These are phyloP conservation scores for Sanguinoderma infundibulare DNA, from an alignment of 1,284 basidiomycete species.

Conservation along the genomic window DNA sequence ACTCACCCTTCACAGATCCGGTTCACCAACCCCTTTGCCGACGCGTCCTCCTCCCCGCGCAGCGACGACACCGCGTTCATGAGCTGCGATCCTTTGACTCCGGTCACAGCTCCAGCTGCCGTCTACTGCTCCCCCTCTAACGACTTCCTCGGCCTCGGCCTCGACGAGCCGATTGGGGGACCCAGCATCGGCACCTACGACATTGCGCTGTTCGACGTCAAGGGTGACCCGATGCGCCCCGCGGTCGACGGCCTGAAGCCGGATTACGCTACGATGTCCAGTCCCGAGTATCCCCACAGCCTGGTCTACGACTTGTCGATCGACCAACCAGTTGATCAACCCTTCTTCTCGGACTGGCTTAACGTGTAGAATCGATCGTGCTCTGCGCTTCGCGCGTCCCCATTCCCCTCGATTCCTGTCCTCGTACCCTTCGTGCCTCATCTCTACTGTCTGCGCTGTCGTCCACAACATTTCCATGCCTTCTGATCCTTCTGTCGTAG, in stretches of 20 bases:
- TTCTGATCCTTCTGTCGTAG: not conserved
- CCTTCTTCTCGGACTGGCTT: not conserved
- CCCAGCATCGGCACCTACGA: not conserved
- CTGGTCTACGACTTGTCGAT: conserved; percentile 3
- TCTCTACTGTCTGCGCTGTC: not conserved
- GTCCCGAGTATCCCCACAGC: not conserved
- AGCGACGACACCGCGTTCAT: not conserved
- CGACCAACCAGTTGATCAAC: conserved; percentile 1
- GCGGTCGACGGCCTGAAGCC: not conserved
- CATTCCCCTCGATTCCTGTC: not conserved
- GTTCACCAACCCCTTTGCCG: conserved; percentile 15
- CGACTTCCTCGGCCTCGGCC: conserved; percentile 11
- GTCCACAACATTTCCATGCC: not conserved
- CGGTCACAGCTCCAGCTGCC: not conserved
- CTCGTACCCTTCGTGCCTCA: not conserved
- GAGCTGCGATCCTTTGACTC: conserved; percentile 11
- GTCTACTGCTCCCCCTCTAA: not conserved
- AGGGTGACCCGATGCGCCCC: not conserved
- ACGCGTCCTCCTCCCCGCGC: not conserved
- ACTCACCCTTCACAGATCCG: not conserved
- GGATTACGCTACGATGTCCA: not conserved
- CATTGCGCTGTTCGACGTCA: conserved; percentile 1
- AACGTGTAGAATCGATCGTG: not conserved
- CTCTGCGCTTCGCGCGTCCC: not conserved
- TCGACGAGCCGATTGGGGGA: not conserved